These are phyloP conservation scores for Lipomyces anomalus DNA, from an alignment of 805 yeast genomes.

Conservation along the genomic window DNA sequence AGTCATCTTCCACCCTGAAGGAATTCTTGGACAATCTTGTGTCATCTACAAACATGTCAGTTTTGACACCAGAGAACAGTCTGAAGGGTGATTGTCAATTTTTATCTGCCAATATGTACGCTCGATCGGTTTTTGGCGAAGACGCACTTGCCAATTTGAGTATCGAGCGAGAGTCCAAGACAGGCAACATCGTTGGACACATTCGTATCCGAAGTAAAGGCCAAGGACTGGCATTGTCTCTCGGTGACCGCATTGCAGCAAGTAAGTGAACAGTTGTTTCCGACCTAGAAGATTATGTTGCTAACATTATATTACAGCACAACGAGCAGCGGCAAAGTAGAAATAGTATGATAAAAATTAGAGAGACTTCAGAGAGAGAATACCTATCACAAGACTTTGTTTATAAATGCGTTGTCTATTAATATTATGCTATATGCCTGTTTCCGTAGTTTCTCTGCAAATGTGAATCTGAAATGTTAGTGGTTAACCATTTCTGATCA, in stretches of 20 bases:
- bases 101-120: conserved; percentile 88
- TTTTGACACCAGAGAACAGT: conserved; percentile 88
- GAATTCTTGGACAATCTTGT: conserved; percentile 72
- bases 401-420: too few relatives aligned
- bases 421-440: too few relatives aligned
- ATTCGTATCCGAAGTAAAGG: conserved; percentile 96
- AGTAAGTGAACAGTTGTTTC: conserved; percentile 51
- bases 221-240: conserved; percentile 89
- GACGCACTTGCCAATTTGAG: conserved; percentile 95
- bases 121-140: conserved; percentile 91
- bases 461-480: too few relatives aligned
- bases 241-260: conserved; percentile 93
- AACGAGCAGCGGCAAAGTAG: too few relatives aligned
- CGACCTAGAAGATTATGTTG: conserved; percentile 1
- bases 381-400: too few relatives aligned
- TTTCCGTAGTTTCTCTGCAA: too few relatives aligned
- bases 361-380: too few relatives aligned
- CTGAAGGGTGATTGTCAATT: conserved; percentile 65
- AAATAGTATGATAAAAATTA: too few relatives aligned
- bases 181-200: conserved; percentile 81
- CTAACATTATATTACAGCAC: too few relatives aligned
- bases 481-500: too few relatives aligned
- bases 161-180: conserved; percentile 72
- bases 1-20: conserved; percentile 59
- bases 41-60: conserved; percentile 85